Base-by-base conservation (phyloP, 1,139 yeast genomes). In the Blastobotrys apis region DNA sequence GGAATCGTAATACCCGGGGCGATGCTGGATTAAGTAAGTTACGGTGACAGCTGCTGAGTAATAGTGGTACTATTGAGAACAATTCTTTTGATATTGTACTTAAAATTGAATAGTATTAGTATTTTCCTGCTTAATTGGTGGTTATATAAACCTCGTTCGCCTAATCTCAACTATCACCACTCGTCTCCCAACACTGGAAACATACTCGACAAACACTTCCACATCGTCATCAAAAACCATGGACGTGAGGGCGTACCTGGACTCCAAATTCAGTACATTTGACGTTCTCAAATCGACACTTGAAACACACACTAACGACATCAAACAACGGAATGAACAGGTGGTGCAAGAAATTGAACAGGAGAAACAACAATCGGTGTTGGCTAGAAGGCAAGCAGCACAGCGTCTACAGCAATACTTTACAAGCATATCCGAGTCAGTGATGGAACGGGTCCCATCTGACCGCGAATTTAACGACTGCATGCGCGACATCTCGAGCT, bases 211-310 rank as follows among this genome's bases (percentile, higher is more conserved):
- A n/a, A n/a, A n/a, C n/a, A 10, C 12, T 26, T 8, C 12, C 35
- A 33, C 5, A 33, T 15, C 16, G 16, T 25, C 16, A 4, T 5
- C 21, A 3, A 3, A 20, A 22, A 21, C 21, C 17, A 39, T 27
- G 36, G 34, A 21, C 22, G 33, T 43, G 10, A 34, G 30, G 20
- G 3, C 43, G 10, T 53, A 47, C 37, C 43, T 57, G 32, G 51
- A 57, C 32, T 41, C 45, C 27, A 50, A 44, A 22, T 53, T 58
- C 37, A 47, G 51, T 21, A 44, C 51, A 3, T 43, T 47, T 19
- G 53, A 51, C 20, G 47, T 29, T 16, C 43, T 58, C n/a, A 29
- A 47, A 4, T 19, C 38, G 3, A 42, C 45, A n/a, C 44, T 56
- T 5, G 62, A 58, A 23, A 35, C 40, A 12, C 57, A 55, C 38